Base-by-base conservation (phyloP, 140 eudicot genomes). In the Senecio squalidus region DNA sequence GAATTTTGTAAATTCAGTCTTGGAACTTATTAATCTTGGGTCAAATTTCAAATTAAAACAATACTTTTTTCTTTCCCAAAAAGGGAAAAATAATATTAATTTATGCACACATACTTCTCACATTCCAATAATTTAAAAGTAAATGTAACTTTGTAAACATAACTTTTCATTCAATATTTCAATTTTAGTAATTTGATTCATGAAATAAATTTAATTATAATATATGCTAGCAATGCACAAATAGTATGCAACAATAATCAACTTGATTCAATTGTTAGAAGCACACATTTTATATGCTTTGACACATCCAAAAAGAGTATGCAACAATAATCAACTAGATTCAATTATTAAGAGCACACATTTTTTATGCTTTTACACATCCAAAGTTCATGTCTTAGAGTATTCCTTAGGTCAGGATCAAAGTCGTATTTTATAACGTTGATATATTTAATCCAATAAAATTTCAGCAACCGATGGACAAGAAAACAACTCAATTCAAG, bases 11-110 rank as follows among this genome's bases (percentile, higher is more conserved):
- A 40, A 2, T 50, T 29, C 40, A 5, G 15, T 55, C 55, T 61
- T 70, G 75, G 57, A 40, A 70, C 69, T 60, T 69, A 15, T 33
- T 46, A 51, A 34, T 16, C 30, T 38, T 38, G 41, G 24, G 70
- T 61, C 58, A 41, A 53, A 52, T 25, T 71, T 71, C 59, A 71
- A 71, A 62, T 53, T 62, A 15, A 53, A 62, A 62, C 2, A 43
- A 6, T 10, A 62, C 10, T 28, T 9, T 17, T 48, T 48, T 30
- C 53, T 54, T 62, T 44, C 7, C 59, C 53, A 22, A 2, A 62
- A 71, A 33, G 39, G 38, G 43, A 9, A 53, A 71, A 33, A 8
- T n/a, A 18, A 8, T 9, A 18, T 53, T 71, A 52, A 52, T 60
- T 28, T 40, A 70, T 30, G 16, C 16, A 24, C 28, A 65, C 69